phyloP scores from a whole-genome alignment of 495 filamentous ascomycete genomes.

The Hypomontagnella submonticulosa region DNA sequence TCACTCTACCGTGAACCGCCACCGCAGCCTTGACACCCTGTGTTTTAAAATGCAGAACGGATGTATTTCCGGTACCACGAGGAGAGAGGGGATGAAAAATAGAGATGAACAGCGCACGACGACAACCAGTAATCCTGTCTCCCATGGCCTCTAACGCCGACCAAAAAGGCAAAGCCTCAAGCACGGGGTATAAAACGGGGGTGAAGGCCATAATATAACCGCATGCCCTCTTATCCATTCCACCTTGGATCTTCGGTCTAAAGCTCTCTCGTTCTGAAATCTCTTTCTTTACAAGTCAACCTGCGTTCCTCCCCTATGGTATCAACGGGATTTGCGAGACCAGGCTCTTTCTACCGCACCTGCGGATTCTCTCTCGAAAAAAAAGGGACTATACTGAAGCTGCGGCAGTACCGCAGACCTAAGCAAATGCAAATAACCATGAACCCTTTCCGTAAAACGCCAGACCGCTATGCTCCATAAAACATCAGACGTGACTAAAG shows the following conservation, averaged over 20 bases:
- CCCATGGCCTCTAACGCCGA: slow-evolving; percentile 32
- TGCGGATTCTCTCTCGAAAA: slow-evolving; percentile 1
- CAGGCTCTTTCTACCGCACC: slow-evolving; percentile 10
- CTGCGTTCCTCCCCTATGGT: slow-evolving; percentile 11
- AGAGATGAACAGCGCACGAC: slow-evolving; percentile 17
- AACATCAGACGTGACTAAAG: slow-evolving; percentile 33
- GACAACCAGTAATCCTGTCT: slow-evolving; percentile 6
- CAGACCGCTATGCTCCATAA: slow-evolving; percentile 47
- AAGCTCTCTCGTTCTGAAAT: slow-evolving; percentile 38
- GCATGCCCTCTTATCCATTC: slow-evolving; percentile 35
- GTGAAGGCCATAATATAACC: slow-evolving; percentile 17
- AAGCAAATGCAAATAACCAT: slow-evolving; percentile 36
- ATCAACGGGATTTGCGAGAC: slow-evolving; percentile 15
- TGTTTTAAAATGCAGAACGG: slow-evolving; percentile 30
- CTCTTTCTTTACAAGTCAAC: slow-evolving; percentile 38
- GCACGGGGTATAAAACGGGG: slow-evolving; percentile 19
- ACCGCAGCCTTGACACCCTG: slow-evolving; percentile 7
- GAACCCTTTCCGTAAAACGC: slow-evolving; percentile 38
- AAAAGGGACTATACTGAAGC: slow-evolving; percentile 20
- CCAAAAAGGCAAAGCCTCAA: slow-evolving; percentile 8
- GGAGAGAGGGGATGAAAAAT: slow-evolving; percentile 17
- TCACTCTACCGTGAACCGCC: slow-evolving; percentile 18
- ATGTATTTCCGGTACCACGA: slow-evolving; percentile 16
- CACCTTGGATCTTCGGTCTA: slow-evolving; percentile 38
- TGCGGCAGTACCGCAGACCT: slow-evolving; percentile 19